A percentile compares a stretch with the other conserved stretches of the same genome.
These are phyloP conservation scores for Ophiocordyceps unilateralis DNA, from an alignment of 2,329 filamentous ascomycete species.

Conservation along the genomic window DNA sequence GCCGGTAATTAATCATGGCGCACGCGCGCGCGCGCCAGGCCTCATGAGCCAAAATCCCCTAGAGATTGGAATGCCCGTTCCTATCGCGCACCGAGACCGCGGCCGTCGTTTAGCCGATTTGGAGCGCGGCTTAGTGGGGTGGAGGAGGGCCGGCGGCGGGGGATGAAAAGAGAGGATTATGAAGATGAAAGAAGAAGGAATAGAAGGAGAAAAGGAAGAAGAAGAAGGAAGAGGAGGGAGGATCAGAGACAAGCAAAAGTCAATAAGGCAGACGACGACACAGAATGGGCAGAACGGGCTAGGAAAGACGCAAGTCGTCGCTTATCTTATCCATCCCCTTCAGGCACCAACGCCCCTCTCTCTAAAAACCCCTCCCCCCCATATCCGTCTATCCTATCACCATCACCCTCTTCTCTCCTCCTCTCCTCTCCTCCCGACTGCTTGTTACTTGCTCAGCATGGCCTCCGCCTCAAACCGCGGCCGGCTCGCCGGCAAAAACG, in stretches of 20 bases:
- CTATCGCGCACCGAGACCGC: background rate
- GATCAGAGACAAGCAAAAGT: no score
- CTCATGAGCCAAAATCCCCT: no score
- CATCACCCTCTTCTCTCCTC: background rate
- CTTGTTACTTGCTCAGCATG: conserved; percentile 5
- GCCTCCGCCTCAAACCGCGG: conserved; percentile 17
- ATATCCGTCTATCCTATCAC: background rate
- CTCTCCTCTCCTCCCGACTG: background rate
- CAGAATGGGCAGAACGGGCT: no score
- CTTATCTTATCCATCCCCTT: background rate
- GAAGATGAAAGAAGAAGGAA: no score
- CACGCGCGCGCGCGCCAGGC: background rate
- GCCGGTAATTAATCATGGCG: no score
- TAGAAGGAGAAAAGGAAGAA: no score
- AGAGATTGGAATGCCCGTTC: background rate
- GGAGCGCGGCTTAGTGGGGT: background rate
- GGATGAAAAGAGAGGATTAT: background rate
- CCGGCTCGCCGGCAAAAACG: conserved; percentile 42
- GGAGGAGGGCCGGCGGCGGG: background rate
- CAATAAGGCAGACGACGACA: no score
- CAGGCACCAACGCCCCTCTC: background rate
- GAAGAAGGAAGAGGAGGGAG: no score
- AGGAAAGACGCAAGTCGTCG: background rate
- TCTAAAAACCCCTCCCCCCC: background rate
- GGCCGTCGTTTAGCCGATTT: background rate